These are phyloP conservation scores for Thymus quinquecostatus DNA, from an alignment of 257 asterid species.

Conservation along the genomic window DNA sequence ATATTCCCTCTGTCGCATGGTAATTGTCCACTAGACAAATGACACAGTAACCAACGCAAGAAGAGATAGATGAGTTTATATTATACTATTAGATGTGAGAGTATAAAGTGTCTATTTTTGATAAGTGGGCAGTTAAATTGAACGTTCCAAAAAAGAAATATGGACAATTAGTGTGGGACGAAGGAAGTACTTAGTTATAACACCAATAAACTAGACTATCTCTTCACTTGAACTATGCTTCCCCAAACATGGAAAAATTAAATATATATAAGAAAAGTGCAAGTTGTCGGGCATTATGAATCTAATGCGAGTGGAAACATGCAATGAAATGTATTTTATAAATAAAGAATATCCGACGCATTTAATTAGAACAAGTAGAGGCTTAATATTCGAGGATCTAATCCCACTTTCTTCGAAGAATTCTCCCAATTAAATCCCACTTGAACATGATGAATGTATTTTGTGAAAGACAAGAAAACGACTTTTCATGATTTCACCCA, in stretches of 20 bases:
- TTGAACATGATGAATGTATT: slow-evolving; percentile 42
- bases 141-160: no score
- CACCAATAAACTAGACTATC: no score
- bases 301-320: neutral
- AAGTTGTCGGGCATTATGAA: slow-evolving; percentile 22
- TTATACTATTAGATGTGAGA: no score
- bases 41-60: no score
- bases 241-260: neutral
- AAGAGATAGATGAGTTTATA: no score
- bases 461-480: slow-evolving; percentile 51
- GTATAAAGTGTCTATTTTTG: no score
- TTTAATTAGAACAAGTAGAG: slow-evolving; percentile 29
- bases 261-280: neutral
- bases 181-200: no score
- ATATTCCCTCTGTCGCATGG: no score
- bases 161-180: no score
- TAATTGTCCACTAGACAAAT: no score
- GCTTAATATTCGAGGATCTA: slow-evolving; percentile 53
- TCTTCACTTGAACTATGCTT: neutral
- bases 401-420: slow-evolving; percentile 56
- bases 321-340: neutral
- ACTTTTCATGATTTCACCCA: slow-evolving; percentile 45
- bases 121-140: no score
- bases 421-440: slow-evolving; percentile 47
- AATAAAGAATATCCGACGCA: slow-evolving; percentile 5